Evolutionary conservation across 2,329 filamentous ascomycete genomes (phyloP).

Genomic region (Cordyceps fumosorosea): DNA sequence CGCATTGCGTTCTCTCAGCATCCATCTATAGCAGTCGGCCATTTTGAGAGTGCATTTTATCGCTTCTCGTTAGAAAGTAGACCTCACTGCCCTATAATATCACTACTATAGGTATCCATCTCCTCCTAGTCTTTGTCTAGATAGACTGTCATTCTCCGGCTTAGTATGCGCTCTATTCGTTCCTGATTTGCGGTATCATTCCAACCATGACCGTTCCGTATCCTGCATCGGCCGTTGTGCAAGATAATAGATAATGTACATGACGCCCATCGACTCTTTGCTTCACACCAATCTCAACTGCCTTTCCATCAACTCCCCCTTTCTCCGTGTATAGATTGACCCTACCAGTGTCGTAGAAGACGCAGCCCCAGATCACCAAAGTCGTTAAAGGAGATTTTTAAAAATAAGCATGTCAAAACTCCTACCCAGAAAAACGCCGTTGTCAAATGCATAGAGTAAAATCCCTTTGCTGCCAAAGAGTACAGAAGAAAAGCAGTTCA

Average conservation of each 20-base stretch:
- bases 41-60: background rate
- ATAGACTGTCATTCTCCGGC: background rate
- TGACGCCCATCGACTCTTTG: background rate
- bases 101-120: background rate
- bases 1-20: background rate
- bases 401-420: background rate
- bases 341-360: background rate
- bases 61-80: background rate
- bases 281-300: background rate
- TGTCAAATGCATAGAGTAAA: background rate
- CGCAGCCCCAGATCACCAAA: background rate
- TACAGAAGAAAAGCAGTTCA: background rate
- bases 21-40: background rate
- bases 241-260: background rate
- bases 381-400: background rate
- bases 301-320: background rate
- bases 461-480: too few relatives aligned
- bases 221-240: background rate
- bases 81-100: background rate
- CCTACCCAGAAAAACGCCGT: background rate
- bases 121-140: background rate
- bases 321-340: background rate
- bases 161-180: background rate
- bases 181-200: background rate
- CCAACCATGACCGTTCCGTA: background rate